Conservation (phyloP, 768 basidiomycete genomes). For the Pisolithus orientalis region DNA sequence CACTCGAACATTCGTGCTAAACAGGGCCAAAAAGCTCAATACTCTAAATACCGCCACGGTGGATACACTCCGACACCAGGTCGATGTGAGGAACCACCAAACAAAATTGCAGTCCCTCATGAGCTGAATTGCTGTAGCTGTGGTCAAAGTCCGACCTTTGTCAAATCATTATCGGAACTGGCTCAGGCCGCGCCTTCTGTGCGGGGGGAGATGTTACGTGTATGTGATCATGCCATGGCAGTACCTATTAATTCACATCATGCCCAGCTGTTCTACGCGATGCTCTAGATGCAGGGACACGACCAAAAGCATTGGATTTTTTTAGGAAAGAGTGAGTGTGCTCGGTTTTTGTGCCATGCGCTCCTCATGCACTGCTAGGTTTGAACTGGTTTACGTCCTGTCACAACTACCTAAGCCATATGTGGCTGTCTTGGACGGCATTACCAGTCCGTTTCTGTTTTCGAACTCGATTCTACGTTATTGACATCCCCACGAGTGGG, state of each 20-base stretch:
- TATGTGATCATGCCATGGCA: conserved; percentile 33
- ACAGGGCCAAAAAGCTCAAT: conserved; percentile 77
- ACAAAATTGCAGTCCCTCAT: conserved; percentile 1
- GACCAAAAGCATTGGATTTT: conserved; percentile 68
- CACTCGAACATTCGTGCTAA: conserved; percentile 68
- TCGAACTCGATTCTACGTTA: conserved; percentile 7
- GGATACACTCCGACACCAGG: conserved; percentile 55
- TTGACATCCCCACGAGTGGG: conserved; percentile 57
- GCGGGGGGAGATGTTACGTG: conserved; percentile 92
- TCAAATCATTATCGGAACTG: conserved; percentile 66
- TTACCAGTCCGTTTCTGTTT: conserved; percentile 61
- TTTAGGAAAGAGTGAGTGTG: conserved; percentile 80
- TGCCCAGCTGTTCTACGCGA: conserved; percentile 49
- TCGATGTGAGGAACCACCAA: conserved; percentile 50
- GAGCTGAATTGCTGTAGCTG: conserved; percentile 40
- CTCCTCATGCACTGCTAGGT: conserved; percentile 38
- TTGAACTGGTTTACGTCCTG: conserved; percentile 71
- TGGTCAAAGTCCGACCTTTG: conserved; percentile 71
- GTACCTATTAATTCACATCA: conserved; percentile 3
- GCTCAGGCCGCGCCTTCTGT: conserved; percentile 77
- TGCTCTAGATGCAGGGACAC: conserved; percentile 44
- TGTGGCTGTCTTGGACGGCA: conserved; percentile 83
- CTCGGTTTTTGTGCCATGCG: conserved; percentile 1
- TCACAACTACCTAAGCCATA: conserved; percentile 81
- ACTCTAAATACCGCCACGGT: conserved; percentile 80